Conservation (phyloP, 768 basidiomycete genomes). For the Panellus pusillus region DNA sequence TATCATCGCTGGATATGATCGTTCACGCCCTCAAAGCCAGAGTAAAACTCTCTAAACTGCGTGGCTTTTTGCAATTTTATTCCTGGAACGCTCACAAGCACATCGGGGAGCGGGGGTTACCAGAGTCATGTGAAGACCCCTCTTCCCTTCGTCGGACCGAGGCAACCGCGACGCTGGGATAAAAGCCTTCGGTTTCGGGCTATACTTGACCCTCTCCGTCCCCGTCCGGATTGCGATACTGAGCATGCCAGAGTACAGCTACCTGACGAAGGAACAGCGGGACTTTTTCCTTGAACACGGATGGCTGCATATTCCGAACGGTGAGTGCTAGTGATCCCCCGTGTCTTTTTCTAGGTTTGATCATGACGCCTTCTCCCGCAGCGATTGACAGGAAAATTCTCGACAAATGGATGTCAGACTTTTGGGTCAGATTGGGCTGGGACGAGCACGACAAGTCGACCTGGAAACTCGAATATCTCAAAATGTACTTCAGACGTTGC, state of each 20-base stretch:
- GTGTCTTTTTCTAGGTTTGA: constrained; percentile 3
- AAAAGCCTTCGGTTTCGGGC: constrained; percentile 1
- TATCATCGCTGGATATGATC: too few relatives aligned
- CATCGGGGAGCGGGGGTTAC: constrained; percentile 2
- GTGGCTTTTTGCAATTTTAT: too few relatives aligned
- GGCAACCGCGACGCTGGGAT: constrained; percentile 4
- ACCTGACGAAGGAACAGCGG: constrained; percentile 16
- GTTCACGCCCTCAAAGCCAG: too few relatives aligned
- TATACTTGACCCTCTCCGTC: background rate
- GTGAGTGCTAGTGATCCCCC: constrained; percentile 5
- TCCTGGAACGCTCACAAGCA: too few relatives aligned
- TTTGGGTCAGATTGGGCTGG: constrained; percentile 18
- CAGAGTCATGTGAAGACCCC: constrained; percentile 9
- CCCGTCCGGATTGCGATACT: constrained; percentile 7
- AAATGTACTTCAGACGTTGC: constrained; percentile 13
- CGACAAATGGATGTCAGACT: constrained; percentile 18
- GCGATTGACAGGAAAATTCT: constrained; percentile 16
- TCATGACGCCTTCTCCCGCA: constrained; percentile 3
- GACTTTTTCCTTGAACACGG: constrained; percentile 18
- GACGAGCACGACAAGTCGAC: constrained; percentile 16
- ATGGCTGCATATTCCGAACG: constrained; percentile 16
- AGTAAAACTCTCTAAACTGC: too few relatives aligned
- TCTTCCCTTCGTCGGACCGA: background rate
- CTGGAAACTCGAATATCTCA: constrained; percentile 16
- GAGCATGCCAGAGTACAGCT: constrained; percentile 12